Conservation (phyloP, 1,284 basidiomycete species). For the Moniliophthora roreri region DNA sequence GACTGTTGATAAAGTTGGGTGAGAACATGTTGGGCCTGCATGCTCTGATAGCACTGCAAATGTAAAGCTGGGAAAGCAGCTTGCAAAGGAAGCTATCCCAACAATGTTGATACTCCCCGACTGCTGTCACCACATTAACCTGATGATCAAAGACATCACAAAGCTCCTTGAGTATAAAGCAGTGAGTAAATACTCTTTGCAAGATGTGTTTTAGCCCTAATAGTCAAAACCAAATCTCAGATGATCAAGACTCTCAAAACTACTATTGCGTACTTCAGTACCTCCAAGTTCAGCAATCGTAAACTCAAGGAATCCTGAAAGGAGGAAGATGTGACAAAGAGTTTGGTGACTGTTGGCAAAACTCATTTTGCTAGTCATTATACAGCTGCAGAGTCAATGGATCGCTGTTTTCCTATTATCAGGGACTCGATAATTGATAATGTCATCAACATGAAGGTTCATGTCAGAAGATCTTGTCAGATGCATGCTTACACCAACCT, state of each 20-base stretch:
- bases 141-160: constrained; percentile 22
- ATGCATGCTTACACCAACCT: background rate
- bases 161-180: background rate
- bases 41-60: constrained; percentile 25
- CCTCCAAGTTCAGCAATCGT: background rate
- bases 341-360: constrained; percentile 8
- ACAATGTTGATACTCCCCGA: constrained; percentile 21
- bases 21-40: constrained; percentile 14
- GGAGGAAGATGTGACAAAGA: constrained; percentile 11
- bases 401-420: background rate
- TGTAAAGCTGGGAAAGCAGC: constrained; percentile 16
- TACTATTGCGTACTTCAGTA: background rate
- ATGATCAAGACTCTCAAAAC: background rate
- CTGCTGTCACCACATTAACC: constrained; percentile 21
- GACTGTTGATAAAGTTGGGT: background rate
- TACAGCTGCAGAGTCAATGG: constrained; percentile 3
- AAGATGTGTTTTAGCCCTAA: background rate
- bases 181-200: background rate
- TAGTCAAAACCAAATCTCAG: background rate
- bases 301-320: constrained; percentile 7
- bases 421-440: background rate
- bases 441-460: background rate
- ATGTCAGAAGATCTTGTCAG: background rate
- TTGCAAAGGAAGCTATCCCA: constrained; percentile 12
- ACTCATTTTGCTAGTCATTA: constrained; percentile 7